Percentiles rank a stretch among this genome's conserved stretches.
Evolutionary conservation across 176 grass and related monocot species (phyloP).

Genomic region (Oryza coarctata): DNA sequence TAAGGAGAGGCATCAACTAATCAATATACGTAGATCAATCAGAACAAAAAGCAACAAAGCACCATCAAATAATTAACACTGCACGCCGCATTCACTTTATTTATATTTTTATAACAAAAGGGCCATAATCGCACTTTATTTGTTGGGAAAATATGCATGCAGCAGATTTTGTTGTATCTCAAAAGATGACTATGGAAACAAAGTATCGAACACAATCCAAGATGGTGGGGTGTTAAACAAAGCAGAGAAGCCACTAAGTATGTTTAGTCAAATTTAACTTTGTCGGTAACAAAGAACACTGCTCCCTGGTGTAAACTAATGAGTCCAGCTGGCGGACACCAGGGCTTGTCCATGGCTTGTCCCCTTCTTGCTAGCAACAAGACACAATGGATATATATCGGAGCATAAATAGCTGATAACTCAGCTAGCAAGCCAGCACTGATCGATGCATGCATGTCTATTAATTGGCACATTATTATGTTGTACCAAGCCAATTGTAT

Average conservation of each 20-base stretch:
- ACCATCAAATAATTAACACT: neutral
- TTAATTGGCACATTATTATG: neutral
- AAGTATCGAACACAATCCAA: conserved; percentile 41
- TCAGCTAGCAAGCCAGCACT: neutral
- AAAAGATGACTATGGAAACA: neutral
- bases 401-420: neutral
- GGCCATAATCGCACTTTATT: neutral
- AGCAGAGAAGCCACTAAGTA: conserved; percentile 7
- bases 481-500: neutral
- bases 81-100: neutral
- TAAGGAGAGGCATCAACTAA: neutral
- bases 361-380: conserved; percentile 34
- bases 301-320: neutral
- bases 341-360: conserved; percentile 47
- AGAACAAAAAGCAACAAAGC: conserved; percentile 37
- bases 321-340: conserved; percentile 57
- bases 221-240: conserved; percentile 16
- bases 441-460: neutral
- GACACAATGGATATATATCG: conserved; percentile 14
- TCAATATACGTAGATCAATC: neutral
- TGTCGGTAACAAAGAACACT: neutral
- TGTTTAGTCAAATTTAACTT: neutral
- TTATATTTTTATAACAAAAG: neutral
- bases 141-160: neutral
- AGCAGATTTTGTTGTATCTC: conserved; percentile 10